Evolutionary conservation across 768 basidiomycete species (phyloP), one percentile per base, ranked within the genome.

Genomic region (Podaxis mareebaensis): DNA sequence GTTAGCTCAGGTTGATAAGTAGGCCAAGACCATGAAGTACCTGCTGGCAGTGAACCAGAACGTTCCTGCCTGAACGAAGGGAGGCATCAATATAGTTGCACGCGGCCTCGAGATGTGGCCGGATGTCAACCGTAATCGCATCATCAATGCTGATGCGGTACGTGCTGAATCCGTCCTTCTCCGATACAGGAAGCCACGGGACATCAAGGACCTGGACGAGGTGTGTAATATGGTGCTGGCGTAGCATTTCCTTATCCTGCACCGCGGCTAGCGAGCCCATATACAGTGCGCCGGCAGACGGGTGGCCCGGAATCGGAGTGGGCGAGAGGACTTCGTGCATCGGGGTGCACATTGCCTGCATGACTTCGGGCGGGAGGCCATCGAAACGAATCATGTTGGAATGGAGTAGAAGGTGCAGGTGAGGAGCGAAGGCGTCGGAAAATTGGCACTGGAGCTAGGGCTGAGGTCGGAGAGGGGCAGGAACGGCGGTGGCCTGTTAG

Each of bases 1-100:
- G 33, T 24, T 12, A 64, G 55, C 40, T 30, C 7, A 33, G 57
- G 33, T 40, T 28, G 58, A 15, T 10, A 24, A 20, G 58, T 40
- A 33, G 53, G 30, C 54, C 48, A 24, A 39, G 63, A 46, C 30
- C 22, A 26, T 13, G 20, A 49, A 83, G 68, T 64, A 91, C 90
- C 88, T 92, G 91, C 66, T 92, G 90, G 68, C 91, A 92, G 71
- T 92, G 91, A 1, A 92, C 90, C 62, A 92, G 80, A 10, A 92
- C 86, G 63, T 85, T 89, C 64, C 82, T 74, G 2, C 91, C 90
- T 20, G 77, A 75, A 3, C 76, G 69, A n/a, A 92, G 78, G 17
- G 85, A 83, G 30, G 75, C 76, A 66, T 89, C 85, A 63, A 92
- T 92, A 72, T 86, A 82, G 51, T 81, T 78, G 61, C 90, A 91